These are phyloP conservation scores for Camelina hispida DNA, from an alignment of 345 rosid species.

Conservation along the genomic window DNA sequence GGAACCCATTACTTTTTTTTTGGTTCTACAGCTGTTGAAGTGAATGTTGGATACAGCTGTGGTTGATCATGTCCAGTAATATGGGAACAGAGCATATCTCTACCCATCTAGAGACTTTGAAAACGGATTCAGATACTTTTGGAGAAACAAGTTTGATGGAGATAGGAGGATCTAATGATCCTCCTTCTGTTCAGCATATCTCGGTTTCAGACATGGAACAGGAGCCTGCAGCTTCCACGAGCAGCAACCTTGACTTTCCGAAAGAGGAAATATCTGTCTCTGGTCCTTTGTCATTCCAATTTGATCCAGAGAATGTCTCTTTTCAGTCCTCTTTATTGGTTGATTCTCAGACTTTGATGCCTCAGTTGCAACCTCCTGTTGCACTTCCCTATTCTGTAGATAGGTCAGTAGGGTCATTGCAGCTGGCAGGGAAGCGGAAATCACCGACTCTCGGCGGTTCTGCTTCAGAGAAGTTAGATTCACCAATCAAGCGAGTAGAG, in stretches of 20 bases:
- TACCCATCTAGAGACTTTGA: constrained; percentile 13
- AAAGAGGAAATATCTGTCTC: constrained; percentile 31
- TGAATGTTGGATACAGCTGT: constrained; percentile 33
- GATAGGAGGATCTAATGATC: neutral
- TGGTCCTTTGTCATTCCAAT: constrained; percentile 2
- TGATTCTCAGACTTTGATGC: constrained; percentile 30
- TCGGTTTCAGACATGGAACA: constrained; percentile 8
- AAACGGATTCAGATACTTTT: neutral
- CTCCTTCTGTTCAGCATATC: constrained; percentile 19
- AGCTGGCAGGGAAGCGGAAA: constrained; percentile 64
- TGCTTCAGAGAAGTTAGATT: constrained; percentile 43
- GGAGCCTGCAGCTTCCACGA: constrained; percentile 17
- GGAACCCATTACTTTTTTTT: neutral
- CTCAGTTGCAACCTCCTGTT: constrained; percentile 27
- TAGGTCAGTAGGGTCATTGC: constrained; percentile 37
- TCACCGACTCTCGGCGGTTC: constrained; percentile 45
- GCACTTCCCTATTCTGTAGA: constrained; percentile 15
- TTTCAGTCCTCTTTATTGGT: constrained; percentile 10
- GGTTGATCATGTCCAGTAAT: constrained; percentile 30
- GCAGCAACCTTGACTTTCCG: neutral
- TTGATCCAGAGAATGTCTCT: constrained; percentile 26
- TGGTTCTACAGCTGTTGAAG: constrained; percentile 27
- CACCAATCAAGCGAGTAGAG: constrained; percentile 57
- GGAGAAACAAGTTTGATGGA: constrained; percentile 21
- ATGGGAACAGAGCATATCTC: constrained; percentile 31